Evolutionary conservation across 306 rosid genomes (phyloP).

Genomic region (Hippophae gyantsensis): DNA sequence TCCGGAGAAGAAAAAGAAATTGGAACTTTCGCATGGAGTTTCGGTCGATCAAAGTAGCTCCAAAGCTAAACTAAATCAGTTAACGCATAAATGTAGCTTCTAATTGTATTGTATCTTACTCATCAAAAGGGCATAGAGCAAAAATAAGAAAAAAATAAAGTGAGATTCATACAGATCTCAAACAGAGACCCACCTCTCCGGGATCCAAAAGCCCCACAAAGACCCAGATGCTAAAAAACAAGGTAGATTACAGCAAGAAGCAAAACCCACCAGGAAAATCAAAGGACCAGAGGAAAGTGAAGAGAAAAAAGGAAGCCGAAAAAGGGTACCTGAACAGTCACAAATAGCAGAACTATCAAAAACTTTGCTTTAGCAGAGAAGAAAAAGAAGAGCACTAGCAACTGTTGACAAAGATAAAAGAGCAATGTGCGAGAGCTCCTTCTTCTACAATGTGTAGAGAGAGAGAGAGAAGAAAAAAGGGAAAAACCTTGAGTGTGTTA

Average conservation of each 20-base stretch:
- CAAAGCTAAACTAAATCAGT: constrained; percentile 7
- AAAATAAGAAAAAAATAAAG: constrained; percentile 28
- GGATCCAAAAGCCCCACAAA: constrained; percentile 28
- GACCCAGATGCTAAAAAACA: constrained; percentile 30
- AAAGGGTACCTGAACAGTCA: constrained; percentile 30
- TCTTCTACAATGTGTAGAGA: constrained; percentile 30
- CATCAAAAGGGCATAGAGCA: constrained; percentile 16
- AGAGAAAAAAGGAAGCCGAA: constrained; percentile 23
- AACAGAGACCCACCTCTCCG: constrained; percentile 21
- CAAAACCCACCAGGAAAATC: constrained; percentile 30
- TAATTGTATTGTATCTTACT: constrained; percentile 2
- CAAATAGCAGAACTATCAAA: constrained; percentile 34
- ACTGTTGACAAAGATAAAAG: constrained; percentile 23
- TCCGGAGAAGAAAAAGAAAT: constrained; percentile 3
- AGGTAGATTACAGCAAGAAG: constrained; percentile 18
- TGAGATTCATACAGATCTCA: constrained; percentile 32
- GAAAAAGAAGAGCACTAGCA: constrained; percentile 21
- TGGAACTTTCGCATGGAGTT: constrained; percentile 7
- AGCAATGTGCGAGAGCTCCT: constrained; percentile 15
- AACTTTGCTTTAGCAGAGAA: constrained; percentile 25
- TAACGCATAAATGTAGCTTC: constrained; percentile 17
- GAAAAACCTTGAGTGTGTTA: constrained; percentile 14
- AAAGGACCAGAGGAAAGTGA: constrained; percentile 28
- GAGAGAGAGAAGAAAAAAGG: constrained; percentile 7
- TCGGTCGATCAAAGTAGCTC: constrained; percentile 14